Conservation (phyloP, 1,139 yeast species). For the Geotrichum europaeum region DNA sequence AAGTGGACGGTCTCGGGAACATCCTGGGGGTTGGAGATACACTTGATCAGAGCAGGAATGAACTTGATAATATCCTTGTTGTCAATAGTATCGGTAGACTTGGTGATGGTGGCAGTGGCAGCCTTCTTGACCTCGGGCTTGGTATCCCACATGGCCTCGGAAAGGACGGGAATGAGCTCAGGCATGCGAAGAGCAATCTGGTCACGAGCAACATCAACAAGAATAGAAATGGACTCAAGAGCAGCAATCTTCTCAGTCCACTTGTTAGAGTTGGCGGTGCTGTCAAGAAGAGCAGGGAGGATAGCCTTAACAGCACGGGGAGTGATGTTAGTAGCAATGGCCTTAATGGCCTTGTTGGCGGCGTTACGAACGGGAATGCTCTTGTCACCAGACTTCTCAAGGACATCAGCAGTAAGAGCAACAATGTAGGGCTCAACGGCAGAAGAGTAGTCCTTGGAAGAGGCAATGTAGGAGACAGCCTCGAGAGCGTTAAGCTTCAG, state of each 20-base stretch:
- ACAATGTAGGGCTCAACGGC: constrained; percentile 94
- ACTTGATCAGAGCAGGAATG: constrained; percentile 93
- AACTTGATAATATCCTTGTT: constrained; percentile 98
- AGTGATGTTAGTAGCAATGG: constrained; percentile 75
- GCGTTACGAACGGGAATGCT: constrained; percentile 63
- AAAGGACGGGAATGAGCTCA: constrained; percentile 94
- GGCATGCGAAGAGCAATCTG: constrained; percentile 99
- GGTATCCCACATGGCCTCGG: constrained; percentile 99
- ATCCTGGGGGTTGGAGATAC: constrained; percentile 94
- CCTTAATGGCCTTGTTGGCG: constrained; percentile 66
- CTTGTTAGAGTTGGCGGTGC: constrained; percentile 73
- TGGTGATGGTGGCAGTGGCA: constrained; percentile 91
- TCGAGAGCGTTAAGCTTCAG: constrained; percentile 67
- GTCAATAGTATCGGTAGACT: constrained; percentile 95
- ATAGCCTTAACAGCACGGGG: constrained; percentile 90
- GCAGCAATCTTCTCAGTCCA: constrained; percentile 98
- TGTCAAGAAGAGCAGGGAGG: constrained; percentile 70
- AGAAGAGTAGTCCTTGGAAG: constrained; percentile 72
- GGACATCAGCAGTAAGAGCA: constrained; percentile 60
- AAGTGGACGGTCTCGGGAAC: constrained; percentile 98
- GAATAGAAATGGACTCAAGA: constrained; percentile 72
- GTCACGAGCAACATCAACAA: constrained; percentile 91
- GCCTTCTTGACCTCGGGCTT: constrained; percentile 96
- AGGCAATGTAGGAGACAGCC: constrained; percentile 81
- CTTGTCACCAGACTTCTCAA: constrained; percentile 87